These are phyloP conservation scores for Allium sativum DNA, from an alignment of 106 monocot species.

Conservation along the genomic window DNA sequence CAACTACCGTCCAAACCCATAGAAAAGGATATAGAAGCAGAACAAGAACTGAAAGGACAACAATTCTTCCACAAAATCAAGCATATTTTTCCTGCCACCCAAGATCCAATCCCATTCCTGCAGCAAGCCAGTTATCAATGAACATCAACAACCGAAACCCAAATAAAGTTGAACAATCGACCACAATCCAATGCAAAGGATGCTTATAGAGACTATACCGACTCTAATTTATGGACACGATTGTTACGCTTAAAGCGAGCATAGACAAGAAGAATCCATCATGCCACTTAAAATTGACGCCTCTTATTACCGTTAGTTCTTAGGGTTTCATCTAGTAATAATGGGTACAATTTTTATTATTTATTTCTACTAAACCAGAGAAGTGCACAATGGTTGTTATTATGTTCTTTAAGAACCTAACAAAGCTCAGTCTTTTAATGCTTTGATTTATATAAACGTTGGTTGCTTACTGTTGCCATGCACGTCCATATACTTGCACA, in stretches of 20 bases:
- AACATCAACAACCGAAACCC: conserved; percentile 91
- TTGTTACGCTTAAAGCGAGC: conserved; percentile 88
- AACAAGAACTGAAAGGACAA: conserved; percentile 65
- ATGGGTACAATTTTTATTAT: too few species aligned
- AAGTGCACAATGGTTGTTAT: too few species aligned
- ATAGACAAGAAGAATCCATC: conserved; percentile 98
- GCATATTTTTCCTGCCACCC: conserved; percentile 91
- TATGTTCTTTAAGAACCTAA: too few species aligned
- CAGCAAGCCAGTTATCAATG: conserved; percentile 82
- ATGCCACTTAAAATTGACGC: conserved; percentile 98
- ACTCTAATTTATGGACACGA: conserved; percentile 65
- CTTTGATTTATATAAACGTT: too few species aligned
- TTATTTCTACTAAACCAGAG: too few species aligned
- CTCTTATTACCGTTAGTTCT: conserved; percentile 56
- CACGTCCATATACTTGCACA: too few species aligned
- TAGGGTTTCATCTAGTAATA: background rate
- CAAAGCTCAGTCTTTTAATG: too few species aligned
- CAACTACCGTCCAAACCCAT: conserved; percentile 91
- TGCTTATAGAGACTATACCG: conserved; percentile 54
- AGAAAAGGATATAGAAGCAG: conserved; percentile 96
- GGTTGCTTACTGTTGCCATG: too few species aligned
- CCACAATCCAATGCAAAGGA: conserved; percentile 93
- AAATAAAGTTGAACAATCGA: conserved; percentile 85
- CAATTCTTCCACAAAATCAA: conserved; percentile 86
- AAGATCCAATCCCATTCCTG: conserved; percentile 98